Evolutionary conservation across 1,284 basidiomycete species (phyloP).

Genomic region (Phellopilus nigrolimitatus): DNA sequence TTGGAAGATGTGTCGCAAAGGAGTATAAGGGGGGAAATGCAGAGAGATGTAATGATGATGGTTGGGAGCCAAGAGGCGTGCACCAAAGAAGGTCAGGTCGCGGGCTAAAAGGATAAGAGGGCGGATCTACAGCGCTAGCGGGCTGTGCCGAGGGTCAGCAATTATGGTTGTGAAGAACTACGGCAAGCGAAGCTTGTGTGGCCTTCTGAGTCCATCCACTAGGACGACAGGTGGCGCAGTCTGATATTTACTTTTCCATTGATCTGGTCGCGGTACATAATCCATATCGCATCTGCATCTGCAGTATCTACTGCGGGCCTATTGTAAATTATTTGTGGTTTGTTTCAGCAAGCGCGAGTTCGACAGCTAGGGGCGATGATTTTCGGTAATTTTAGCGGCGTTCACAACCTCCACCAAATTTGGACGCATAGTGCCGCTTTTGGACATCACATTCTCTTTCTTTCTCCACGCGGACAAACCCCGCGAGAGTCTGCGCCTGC

Average conservation of each 20-base stretch:
- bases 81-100: background rate
- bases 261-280: too few relatives aligned
- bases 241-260: too few relatives aligned
- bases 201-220: too few relatives aligned
- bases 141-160: constrained; percentile 15
- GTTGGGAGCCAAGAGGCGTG: constrained; percentile 10
- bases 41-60: constrained; percentile 12
- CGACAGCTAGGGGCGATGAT: too few relatives aligned
- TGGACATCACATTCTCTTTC: background rate
- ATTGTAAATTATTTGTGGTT: too few relatives aligned
- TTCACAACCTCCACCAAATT: background rate
- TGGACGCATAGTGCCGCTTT: background rate
- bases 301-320: too few relatives aligned
- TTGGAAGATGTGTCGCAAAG: background rate
- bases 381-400: too few relatives aligned
- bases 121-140: constrained; percentile 18
- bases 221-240: too few relatives aligned
- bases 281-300: background rate
- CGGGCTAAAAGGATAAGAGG: background rate
- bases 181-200: background rate
- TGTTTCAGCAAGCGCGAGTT: too few relatives aligned
- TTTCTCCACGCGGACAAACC: too few relatives aligned
- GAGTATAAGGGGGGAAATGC: background rate
- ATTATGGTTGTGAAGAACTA: background rate
- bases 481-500: too few relatives aligned